Conservation (phyloP, 257 asterid genomes). For the Primulina tabacum region DNA sequence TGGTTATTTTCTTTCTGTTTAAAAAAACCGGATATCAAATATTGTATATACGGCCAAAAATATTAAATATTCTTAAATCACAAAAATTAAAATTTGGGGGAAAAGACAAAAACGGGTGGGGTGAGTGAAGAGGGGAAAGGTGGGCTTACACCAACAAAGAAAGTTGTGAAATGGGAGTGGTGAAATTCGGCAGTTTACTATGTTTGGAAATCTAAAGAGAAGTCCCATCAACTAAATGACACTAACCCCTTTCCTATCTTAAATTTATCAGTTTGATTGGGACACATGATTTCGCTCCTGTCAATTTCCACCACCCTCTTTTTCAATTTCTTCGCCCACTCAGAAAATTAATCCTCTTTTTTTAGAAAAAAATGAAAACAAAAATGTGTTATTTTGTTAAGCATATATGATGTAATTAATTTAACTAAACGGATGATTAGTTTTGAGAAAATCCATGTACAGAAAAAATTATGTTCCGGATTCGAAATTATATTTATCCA, state of each 20-base stretch:
- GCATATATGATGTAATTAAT: too few species aligned
- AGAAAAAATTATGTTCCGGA: too few species aligned
- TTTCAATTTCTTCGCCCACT: conserved; percentile 26
- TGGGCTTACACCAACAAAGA: conserved; percentile 50
- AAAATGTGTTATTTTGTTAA: neutral
- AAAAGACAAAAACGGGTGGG: conserved; percentile 18
- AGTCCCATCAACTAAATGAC: conserved; percentile 64
- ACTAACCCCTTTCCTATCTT: conserved; percentile 27
- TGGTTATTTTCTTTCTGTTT: too few species aligned
- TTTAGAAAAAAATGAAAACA: neutral
- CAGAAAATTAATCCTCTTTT: neutral
- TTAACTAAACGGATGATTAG: too few species aligned
- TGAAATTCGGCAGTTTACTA: conserved; percentile 33
- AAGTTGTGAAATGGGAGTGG: conserved; percentile 36
- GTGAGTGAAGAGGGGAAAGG: conserved; percentile 25
- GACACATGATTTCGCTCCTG: conserved; percentile 51
- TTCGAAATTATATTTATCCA: too few species aligned
- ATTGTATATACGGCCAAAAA: too few species aligned
- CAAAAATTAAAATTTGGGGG: neutral
- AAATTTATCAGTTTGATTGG: conserved; percentile 25
- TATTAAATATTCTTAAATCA: too few species aligned
- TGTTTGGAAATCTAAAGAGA: conserved; percentile 48
- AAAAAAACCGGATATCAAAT: too few species aligned
- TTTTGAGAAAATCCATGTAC: too few species aligned
- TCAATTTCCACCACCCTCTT: conserved; percentile 33